Base-by-base conservation (phyloP, 2,329 filamentous ascomycete genomes). In the Fusarium verticillioides region DNA sequence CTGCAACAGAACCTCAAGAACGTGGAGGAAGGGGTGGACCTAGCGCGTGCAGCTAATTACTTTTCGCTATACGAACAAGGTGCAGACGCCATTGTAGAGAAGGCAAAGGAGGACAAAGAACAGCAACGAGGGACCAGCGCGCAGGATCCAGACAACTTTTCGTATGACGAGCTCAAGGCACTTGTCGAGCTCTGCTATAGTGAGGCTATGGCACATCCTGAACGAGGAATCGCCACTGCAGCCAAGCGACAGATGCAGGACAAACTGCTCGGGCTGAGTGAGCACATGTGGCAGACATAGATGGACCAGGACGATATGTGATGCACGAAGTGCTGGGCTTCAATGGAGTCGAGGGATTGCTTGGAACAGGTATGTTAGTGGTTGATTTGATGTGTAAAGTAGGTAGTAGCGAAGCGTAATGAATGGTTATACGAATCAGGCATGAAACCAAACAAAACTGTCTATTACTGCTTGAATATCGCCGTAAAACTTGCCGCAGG, bases 1-100 rank as follows among this genome's bases (percentile, higher is more conserved):
- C 86, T 99, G 58, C 96, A 98, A 83, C 96, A 99, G 81, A 98
- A 97, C 78, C 89, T 99, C 62, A 97, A 97, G 85, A 97, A 97
- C 75, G 92, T 99, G 60, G 94, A 96, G 81, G 86, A 89, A 4
- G 88, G 88, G 13, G 91, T 93, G 7, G 87, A 89, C 63, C 85
- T 96, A 34, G 85, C 86, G 8, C 85, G 89, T 40, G 89, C 92
- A 2, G 87, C 89, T 26, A 87, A 89, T 66, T 96, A 93, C 83
- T 95, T 91, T 78, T 87, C 88, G 26, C 81, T 96, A 42, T 94
- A 93, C 77, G 87, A 88, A 47, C 83, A 85, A 49, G 93, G 93
- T 0, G 85, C 91, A 0, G 91, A 93, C 53, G 88, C 85, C 15
- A 89, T 94, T 63, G 85, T 94, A 5, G 84, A 85, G 46, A 87